Evolutionary conservation across 1,139 yeast genomes (phyloP), one percentile per base, ranked within the genome.

Genomic region (Pichia sp.): DNA sequence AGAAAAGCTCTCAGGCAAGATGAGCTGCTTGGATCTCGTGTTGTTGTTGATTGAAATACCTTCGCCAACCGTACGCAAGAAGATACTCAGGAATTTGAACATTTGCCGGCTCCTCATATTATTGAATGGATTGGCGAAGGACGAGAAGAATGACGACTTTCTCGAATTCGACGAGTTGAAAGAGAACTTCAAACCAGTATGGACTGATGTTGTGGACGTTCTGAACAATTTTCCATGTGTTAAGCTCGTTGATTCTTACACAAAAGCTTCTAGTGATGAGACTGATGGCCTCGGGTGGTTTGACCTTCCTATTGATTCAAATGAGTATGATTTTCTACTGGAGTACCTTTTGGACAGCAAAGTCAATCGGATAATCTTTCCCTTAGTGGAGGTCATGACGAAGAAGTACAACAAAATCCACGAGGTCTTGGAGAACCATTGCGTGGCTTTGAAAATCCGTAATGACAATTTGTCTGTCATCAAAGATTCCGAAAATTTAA

Each of bases 381-480:
- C 52, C 7, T 30, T 59, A n/a, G 52, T 57, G 31, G 62, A 59
- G 30, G 43, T 59, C 13, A 45, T 42, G 23, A 58, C 62, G 1
- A 56, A 50, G 26, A 55, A 58, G 16, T 57, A 57, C 10, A 53
- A 42, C 23, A 51, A 51, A 19, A 57, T 57, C 7, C 50, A 38
- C 10, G 54, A 54, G 42, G 50, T 59, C 26, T 42, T 59, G 11
- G 51, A 55, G 38, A 32, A 49, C 11, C 54, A 53, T 44, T 54
- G 54, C 11, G 8, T n/a, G 2, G 46, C 34, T 1, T 30, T 59
- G 10, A 52, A 58, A 38, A 54, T 57, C 16, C 50, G 45, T 11
- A 59, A 59, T 41, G 54, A 47, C 7, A 42, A 50, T 8, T 48
- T 59, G 13, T 57, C 60, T 5, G 55, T 55, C 26, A 55, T 59